Base-by-base conservation (phyloP, 169 alveolate genomes). In the Plasmodium chabaudi region DNA sequence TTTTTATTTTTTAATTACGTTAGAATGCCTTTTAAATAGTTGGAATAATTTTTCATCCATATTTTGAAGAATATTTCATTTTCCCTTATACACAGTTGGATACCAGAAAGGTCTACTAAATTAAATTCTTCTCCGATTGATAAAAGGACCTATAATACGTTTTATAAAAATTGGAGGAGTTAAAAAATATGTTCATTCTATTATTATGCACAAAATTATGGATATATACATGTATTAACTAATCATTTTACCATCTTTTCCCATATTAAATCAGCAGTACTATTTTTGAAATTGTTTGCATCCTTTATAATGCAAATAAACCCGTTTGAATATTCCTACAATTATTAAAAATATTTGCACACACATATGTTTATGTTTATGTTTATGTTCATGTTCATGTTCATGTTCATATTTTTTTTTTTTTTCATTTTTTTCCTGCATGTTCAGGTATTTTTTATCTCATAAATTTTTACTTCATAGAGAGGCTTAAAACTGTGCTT, bases 221-320 rank as follows among this genome's bases (percentile, higher is more conserved):
- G 0, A 46, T 9, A 15, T 51, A 17, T 3, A n/a, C n/a, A n/a
- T n/a, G n/a, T n/a, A n/a, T n/a, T n/a, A n/a, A n/a, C n/a, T n/a
- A n/a, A n/a, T n/a, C n/a, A n/a, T n/a, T 19, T 79, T 67, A 79
- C 89, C 89, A 79, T 79, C 34, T 79, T 79, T 67, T 79, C 89
- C 89, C 89, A 79, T 65, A 79, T 79, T 60, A 79, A 64, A 79
- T 79, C 89, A 23, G 55, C 89, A 42, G 21, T 47, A 49, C 64
- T 44, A 63, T 64, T 70, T 59, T 51, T 79, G 51, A 79, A 67
- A 47, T 23, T 12, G 55, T 44, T 56, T 19, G 65, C 64, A 59
- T 79, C 51, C 67, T 79, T 79, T 65, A 79, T 68, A 12, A 68
- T 79, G 47, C 82, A 79, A 60, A 79, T 67, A 55, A 79, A 79